A percentile compares a stretch with the other conserved stretches of the same genome.
phyloP scores from a whole-genome alignment of 106 monocot species.

The Allium cepa region DNA sequence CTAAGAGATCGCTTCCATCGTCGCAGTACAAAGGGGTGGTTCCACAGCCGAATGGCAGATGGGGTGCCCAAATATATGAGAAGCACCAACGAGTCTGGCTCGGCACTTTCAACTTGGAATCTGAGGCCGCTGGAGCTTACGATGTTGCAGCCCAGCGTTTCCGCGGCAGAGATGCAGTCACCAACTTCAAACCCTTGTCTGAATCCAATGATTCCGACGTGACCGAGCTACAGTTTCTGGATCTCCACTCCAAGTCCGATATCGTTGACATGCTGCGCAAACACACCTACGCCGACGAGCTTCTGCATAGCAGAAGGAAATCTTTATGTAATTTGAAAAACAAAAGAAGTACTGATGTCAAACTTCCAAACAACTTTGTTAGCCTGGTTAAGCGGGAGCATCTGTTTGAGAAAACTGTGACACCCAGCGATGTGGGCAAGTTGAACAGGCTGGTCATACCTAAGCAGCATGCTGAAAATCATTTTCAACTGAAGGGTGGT shows the following conservation, averaged over 20 bases:
- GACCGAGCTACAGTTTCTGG: slow-evolving; percentile 17
- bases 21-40: slow-evolving; percentile 69
- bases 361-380: too few species aligned
- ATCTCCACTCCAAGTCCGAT: slow-evolving; percentile 51
- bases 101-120: slow-evolving; percentile 53
- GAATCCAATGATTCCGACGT: slow-evolving; percentile 1
- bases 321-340: too few species aligned
- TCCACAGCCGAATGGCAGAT: slow-evolving; percentile 76
- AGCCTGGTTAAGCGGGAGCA: slow-evolving; percentile 11
- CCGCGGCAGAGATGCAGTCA: slow-evolving; percentile 56
- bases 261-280: slow-evolving; percentile 75
- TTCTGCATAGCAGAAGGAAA: slow-evolving; percentile 26
- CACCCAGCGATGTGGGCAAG: slow-evolving; percentile 93
- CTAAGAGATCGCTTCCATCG: slow-evolving; percentile 24
- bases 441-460: slow-evolving; percentile 87
- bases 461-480: slow-evolving; percentile 91
- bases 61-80: slow-evolving; percentile 80
- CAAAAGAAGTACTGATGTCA: background rate
- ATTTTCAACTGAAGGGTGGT: slow-evolving; percentile 38
- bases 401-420: slow-evolving; percentile 73
- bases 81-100: slow-evolving; percentile 77
- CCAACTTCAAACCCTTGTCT: slow-evolving; percentile 33
- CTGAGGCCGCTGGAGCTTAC: slow-evolving; percentile 51
- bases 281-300: slow-evolving; percentile 69
- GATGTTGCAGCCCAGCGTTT: slow-evolving; percentile 64